Base-by-base conservation (phyloP, 2,329 filamentous ascomycete genomes). In the Akanthomyces uredinophilus region DNA sequence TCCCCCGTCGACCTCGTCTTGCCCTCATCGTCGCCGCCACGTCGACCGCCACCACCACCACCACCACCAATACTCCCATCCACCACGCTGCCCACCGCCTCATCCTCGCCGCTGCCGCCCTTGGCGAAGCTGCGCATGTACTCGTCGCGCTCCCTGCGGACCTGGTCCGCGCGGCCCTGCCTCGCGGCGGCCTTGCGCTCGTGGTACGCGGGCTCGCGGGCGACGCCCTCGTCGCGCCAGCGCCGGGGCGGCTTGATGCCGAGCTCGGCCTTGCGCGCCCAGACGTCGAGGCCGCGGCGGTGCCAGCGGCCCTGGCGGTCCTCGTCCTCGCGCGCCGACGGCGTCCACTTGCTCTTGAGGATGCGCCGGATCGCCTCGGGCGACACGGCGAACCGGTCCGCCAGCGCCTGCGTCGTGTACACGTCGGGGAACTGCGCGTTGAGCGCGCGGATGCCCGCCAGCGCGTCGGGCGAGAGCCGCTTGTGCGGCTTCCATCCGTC, bases 351-450 rank as follows among this genome's bases (percentile, higher is more conserved):
- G 72, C 84, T 86, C 77, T 85, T 91, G 65, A 99, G 78, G 58
- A 99, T 96, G 41, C 95, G 85, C 13, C 93, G 87, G 63, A 98
- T 90, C 1, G 87, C 91, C 72, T 99, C 95, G 2, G 90, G 81
- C 0, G 92, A 92, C n/a, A 97, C 81, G 73, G 92, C 82, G 75
- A 98, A 99, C 68, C 92, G 86, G 1, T 86, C 71, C 0, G 94
- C 86, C 16, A 98, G 85, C 39, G 86, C 82, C 18, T 82, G 75
- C 0, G 90, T 96, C 4, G 88, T 90, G 77, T 92, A 97, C 62
- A 83, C 81, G 2, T 89, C 82, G 0, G 94, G 92, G 65, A 92
- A 88, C 68, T 92, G 87, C 29, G 83, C 78, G 73, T 97, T 86
- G 39, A 99, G 80, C 22, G 90, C 88, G 47, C 92, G 87, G 68